phyloP scores from a whole-genome alignment of 2,329 filamentous ascomycete species.

The Paecilomyces niveus region DNA sequence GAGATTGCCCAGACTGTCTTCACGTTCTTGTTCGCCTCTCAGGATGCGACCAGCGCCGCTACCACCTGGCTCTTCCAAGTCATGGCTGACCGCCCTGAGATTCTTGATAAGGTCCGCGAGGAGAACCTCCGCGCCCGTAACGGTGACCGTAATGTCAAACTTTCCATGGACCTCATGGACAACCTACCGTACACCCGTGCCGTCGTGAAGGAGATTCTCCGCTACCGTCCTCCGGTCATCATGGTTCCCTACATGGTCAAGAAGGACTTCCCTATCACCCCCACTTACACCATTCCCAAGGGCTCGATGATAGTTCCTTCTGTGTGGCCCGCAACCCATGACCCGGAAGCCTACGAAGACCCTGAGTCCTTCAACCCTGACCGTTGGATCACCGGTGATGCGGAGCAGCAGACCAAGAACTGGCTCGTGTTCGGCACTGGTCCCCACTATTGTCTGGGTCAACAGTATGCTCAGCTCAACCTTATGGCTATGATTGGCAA shows the following conservation, averaged over 20 bases:
- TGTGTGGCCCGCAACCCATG: slow-evolving; percentile 82
- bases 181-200: slow-evolving; percentile 84
- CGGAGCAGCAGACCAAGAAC: slow-evolving; percentile 90
- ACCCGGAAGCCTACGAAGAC: slow-evolving; percentile 84
- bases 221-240: slow-evolving; percentile 91
- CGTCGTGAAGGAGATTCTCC: slow-evolving; percentile 82
- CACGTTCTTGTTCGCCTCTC: slow-evolving; percentile 94
- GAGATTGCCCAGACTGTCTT: slow-evolving; percentile 92
- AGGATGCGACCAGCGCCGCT: slow-evolving; percentile 92
- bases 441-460: slow-evolving; percentile 92
- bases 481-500: slow-evolving; percentile 85
- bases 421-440: slow-evolving; percentile 94
- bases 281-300: slow-evolving; percentile 86
- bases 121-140: slow-evolving; percentile 75
- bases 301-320: slow-evolving; percentile 92
- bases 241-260: slow-evolving; percentile 96
- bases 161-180: slow-evolving; percentile 82
- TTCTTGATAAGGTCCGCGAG: slow-evolving; percentile 81
- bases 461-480: slow-evolving; percentile 84
- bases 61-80: slow-evolving; percentile 94
- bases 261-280: slow-evolving; percentile 87
- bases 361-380: slow-evolving; percentile 87
- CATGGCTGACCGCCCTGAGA: slow-evolving; percentile 86
- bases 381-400: slow-evolving; percentile 82
- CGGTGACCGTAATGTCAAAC: slow-evolving; percentile 61